Conservation (phyloP, 345 rosid species). For the Excoecaria agallocha region DNA sequence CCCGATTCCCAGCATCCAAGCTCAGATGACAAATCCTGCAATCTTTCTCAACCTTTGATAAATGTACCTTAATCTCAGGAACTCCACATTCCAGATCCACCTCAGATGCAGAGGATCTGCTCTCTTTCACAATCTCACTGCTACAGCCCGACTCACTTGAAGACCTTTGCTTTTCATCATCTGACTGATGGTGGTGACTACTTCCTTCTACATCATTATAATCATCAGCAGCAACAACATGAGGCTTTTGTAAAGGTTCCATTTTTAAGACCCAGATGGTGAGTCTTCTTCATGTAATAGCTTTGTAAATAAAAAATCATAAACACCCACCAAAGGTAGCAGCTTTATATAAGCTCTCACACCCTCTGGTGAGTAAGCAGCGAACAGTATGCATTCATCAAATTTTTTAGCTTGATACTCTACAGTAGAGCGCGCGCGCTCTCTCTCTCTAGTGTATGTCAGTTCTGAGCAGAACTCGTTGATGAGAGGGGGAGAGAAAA, state of each 20-base stretch:
- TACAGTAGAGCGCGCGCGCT: conserved; percentile 11
- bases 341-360: background rate
- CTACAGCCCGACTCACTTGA: conserved; percentile 25
- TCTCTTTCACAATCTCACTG: conserved; percentile 27
- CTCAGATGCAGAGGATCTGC: conserved; percentile 22
- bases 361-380: conserved; percentile 2
- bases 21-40: conserved; percentile 37
- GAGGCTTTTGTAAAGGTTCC: conserved; percentile 43
- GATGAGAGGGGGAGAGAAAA: conserved; percentile 10
- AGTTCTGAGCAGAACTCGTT: conserved; percentile 20
- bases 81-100: conserved; percentile 29
- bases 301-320: conserved; percentile 28
- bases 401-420: background rate
- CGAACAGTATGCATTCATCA: conserved; percentile 2
- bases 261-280: conserved; percentile 38
- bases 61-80: conserved; percentile 32
- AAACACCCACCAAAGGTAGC: conserved; percentile 28
- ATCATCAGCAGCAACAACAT: conserved; percentile 13
- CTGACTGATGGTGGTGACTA: conserved; percentile 20
- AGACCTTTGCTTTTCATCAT: conserved; percentile 26
- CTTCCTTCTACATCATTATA: conserved; percentile 12
- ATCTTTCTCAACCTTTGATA: conserved; percentile 25
- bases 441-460: conserved; percentile 22
- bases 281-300: conserved; percentile 62
- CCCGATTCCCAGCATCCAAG: conserved; percentile 24